Conservation (phyloP, 495 filamentous ascomycete species). For the Talaromyces stipitatus region DNA sequence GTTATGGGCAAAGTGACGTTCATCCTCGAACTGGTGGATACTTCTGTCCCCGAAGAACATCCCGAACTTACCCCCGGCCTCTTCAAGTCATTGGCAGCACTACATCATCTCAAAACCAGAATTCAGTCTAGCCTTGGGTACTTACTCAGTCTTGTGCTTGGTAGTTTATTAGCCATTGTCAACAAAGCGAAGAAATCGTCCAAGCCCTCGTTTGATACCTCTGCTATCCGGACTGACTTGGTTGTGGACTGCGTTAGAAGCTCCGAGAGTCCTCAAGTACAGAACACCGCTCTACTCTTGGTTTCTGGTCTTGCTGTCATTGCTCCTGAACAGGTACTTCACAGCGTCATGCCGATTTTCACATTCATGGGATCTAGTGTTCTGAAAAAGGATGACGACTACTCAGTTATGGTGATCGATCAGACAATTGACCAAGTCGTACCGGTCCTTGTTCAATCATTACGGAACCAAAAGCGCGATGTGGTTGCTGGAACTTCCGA, state of each 20-base stretch:
- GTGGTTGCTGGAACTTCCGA: constrained; percentile 74
- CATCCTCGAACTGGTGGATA: constrained; percentile 80
- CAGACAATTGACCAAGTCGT: constrained; percentile 83
- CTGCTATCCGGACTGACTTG: constrained; percentile 72
- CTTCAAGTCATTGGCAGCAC: constrained; percentile 74
- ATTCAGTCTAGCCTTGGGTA: constrained; percentile 75
- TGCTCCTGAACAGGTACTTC: constrained; percentile 79
- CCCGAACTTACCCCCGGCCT: constrained; percentile 66
- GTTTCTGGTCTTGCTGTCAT: constrained; percentile 75
- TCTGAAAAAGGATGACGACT: constrained; percentile 85
- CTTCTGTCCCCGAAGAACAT: constrained; percentile 61
- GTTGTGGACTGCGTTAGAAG: constrained; percentile 87
- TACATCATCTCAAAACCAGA: constrained; percentile 69
- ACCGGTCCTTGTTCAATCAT: constrained; percentile 78
- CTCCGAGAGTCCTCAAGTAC: constrained; percentile 80
- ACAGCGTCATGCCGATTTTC: constrained; percentile 98
- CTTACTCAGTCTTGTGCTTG: constrained; percentile 70
- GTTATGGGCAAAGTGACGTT: constrained; percentile 70
- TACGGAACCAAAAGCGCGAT: constrained; percentile 69
- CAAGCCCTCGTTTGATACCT: constrained; percentile 59
- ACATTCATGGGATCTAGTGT: constrained; percentile 92
- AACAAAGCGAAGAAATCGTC: constrained; percentile 55
- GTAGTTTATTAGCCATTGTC: constrained; percentile 70
- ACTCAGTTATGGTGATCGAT: constrained; percentile 85
- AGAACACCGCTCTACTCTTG: constrained; percentile 84